Evolutionary conservation across 495 filamentous ascomycete genomes (phyloP).

Genomic region (Amphirosellinia nigrospora): DNA sequence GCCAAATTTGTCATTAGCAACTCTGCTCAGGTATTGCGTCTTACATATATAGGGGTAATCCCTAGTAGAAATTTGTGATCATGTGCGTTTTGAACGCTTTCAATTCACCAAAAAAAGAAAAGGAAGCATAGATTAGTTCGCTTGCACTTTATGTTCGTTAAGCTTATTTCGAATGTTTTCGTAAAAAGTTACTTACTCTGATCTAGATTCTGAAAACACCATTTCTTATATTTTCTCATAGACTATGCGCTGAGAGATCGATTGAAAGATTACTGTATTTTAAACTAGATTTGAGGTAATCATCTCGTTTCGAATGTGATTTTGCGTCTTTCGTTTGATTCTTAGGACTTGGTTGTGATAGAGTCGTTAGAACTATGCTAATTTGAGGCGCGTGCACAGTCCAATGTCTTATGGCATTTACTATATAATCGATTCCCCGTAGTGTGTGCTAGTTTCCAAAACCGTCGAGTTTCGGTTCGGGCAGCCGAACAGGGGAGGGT

Average conservation of each 20-base stretch:
- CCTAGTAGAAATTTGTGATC: not conserved
- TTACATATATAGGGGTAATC: not conserved
- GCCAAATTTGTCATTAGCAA: not conserved
- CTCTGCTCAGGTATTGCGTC: not conserved
- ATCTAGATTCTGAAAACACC: not conserved
- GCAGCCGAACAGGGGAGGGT: constrained; percentile 16
- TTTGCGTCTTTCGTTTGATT: not conserved
- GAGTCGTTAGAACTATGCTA: not conserved
- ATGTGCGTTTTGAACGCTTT: not conserved
- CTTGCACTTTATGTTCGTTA: not conserved
- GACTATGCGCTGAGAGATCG: not conserved
- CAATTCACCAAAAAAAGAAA: not conserved
- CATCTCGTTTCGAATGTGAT: not conserved
- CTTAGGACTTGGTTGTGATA: not conserved
- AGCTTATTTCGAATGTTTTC: not conserved
- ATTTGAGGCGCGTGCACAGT: not conserved
- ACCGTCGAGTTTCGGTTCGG: constrained; percentile 1
- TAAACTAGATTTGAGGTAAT: not conserved
- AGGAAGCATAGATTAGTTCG: not conserved
- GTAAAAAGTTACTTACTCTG: not conserved
- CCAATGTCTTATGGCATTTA: not conserved
- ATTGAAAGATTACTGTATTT: not conserved
- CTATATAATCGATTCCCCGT: not conserved
- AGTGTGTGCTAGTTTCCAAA: not conserved
- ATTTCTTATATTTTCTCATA: not conserved